These are phyloP conservation scores for Penicillium odoratum DNA, from an alignment of 495 filamentous ascomycete species.

Conservation along the genomic window DNA sequence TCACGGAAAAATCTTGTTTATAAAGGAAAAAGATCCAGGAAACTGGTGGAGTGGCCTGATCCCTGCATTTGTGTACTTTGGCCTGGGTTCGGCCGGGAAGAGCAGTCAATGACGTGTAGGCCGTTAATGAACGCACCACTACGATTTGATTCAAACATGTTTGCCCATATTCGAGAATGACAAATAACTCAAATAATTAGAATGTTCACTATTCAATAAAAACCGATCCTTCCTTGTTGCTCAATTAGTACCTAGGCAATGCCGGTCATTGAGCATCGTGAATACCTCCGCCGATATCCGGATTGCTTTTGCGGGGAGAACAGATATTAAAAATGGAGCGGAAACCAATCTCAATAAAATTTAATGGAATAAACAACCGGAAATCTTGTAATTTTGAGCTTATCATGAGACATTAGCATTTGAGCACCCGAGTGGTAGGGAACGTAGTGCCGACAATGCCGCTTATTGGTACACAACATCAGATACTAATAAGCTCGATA, in stretches of 20 bases:
- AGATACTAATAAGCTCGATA: background rate
- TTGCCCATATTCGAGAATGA: background rate
- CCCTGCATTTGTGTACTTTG: constrained; percentile 1
- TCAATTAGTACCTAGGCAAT: background rate
- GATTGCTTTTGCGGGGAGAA: background rate
- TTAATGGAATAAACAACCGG: no score
- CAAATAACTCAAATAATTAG: background rate
- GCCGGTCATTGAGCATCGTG: background rate
- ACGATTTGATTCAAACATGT: background rate
- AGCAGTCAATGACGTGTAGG: constrained; percentile 15
- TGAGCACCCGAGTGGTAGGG: background rate
- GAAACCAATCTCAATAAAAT: no score
- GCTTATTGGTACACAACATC: background rate
- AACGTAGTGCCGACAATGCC: background rate
- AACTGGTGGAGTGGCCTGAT: constrained; percentile 6
- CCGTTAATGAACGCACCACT: constrained; percentile 13
- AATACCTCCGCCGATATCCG: background rate
- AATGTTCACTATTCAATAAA: background rate
- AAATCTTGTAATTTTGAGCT: no score
- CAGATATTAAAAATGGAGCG: background rate
- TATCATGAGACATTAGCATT: background rate
- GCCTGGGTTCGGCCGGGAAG: background rate
- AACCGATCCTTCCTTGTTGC: background rate
- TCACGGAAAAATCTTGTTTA: background rate
- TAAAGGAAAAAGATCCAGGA: background rate